A percentile compares a stretch with the other conserved stretches of the same genome.
These are phyloP conservation scores for Phytophthora hybrid DNA, from an alignment of 352 stramenopile species.

Conservation along the genomic window DNA sequence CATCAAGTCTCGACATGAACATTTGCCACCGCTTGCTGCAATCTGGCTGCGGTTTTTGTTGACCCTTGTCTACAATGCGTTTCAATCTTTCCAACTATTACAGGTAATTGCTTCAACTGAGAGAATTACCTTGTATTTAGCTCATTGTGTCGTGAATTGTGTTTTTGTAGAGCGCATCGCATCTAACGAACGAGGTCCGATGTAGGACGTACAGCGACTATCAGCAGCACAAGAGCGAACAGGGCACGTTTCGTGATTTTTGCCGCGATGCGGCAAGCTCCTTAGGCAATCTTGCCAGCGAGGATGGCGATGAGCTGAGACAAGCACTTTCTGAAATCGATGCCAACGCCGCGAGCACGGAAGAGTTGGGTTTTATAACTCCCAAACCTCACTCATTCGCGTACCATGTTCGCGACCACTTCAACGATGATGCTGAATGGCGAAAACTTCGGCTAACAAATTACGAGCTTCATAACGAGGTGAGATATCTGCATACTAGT, in stretches of 20 bases:
- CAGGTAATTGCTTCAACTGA: background rate
- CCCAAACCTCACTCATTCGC: background rate
- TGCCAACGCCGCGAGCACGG: background rate
- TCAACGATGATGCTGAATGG: conserved; percentile 4
- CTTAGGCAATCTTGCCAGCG: background rate
- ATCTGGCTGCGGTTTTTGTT: conserved; percentile 8
- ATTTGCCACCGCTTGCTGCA: background rate
- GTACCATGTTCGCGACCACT: conserved; percentile 3
- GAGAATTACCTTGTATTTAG: no score
- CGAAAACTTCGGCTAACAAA: conserved; percentile 1
- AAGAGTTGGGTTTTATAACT: background rate
- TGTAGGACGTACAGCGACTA: no score
- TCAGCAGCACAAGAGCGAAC: no score
- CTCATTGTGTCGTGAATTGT: no score
- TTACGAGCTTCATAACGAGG: conserved; percentile 2
- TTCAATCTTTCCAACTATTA: background rate
- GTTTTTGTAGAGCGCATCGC: no score
- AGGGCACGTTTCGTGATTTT: no score
- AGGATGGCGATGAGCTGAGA: background rate
- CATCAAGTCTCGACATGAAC: background rate
- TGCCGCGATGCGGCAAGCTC: background rate
- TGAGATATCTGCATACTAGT: background rate
- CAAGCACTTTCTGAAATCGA: conserved; percentile 2
- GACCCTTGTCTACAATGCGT: conserved; percentile 10
- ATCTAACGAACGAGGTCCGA: no score